Evolutionary conservation across 441 rosid genomes (phyloP), one percentile per base, ranked within the genome.

Genomic region (Euphorbia neoarborescens): DNA sequence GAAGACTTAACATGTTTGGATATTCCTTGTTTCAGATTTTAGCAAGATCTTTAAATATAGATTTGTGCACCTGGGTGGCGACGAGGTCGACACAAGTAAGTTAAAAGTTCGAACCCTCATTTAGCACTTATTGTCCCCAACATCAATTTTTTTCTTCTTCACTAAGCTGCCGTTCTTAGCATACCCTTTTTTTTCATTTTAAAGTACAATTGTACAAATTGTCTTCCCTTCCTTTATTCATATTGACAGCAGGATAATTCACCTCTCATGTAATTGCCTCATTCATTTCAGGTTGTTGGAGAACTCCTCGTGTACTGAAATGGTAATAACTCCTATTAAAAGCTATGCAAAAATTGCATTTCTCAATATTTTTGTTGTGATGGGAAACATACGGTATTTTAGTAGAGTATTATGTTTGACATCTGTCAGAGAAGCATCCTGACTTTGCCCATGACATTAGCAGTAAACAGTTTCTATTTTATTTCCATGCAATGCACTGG

Each of bases 11-110:
- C 35, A 57, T 25, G 28, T 9, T 66, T 69, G 13, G 5, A 63
- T 42, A 51, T 42, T 68, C 25, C 34, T 27, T 48, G 37, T 63
- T 78, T 78, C 86, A 90, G 93, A 90, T 81, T 85, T 90, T 77
- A 90, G 93, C 75, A 90, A 88, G 87, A 78, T 90, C 81, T 89
- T 89, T 66, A 83, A 85, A 70, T 90, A 81, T 78, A 87, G 80
- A 77, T 87, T 88, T 62, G 79, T 87, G 53, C 96, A 90, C 75
- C 78, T 88, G 86, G 93, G 93, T 65, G 96, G 93, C 28, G 96
- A 90, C 66, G 96, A 90, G 82, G 93, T 90, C 46, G 56, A 87
- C 63, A 82, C 91, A 75, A 78, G 96, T 90, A 80, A 81, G 78
- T 81, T 75, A 11, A 58, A 68, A 28, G 24, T 51, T 51, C 22